A percentile compares a stretch with the other conserved stretches of the same genome.
phyloP scores from a whole-genome alignment of 805 yeast species.

The Monosporozyma unispora region DNA sequence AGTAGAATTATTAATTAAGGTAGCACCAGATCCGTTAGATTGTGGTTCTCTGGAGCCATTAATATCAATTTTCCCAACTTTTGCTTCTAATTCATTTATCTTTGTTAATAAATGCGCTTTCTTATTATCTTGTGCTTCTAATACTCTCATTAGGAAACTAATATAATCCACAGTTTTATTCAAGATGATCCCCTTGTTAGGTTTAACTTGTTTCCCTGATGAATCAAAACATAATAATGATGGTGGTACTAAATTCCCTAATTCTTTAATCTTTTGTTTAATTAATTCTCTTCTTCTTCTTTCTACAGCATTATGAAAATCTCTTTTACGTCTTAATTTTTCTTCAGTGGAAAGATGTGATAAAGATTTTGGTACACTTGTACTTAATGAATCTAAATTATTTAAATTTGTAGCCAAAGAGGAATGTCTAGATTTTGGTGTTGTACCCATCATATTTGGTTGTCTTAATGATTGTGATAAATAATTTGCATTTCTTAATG shows the following conservation, averaged over 20 bases:
- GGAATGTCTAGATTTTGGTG: constrained; percentile 27
- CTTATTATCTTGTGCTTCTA: constrained; percentile 46
- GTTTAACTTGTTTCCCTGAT: constrained; percentile 57
- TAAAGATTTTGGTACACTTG: constrained; percentile 15
- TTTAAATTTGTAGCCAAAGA: constrained; percentile 15
- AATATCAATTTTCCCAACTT: background rate
- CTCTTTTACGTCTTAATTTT: constrained; percentile 67
- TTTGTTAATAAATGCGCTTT: constrained; percentile 34
- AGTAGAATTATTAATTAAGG: background rate
- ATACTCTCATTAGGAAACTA: constrained; percentile 50
- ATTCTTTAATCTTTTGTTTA: constrained; percentile 77
- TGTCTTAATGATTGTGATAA: constrained; percentile 25
- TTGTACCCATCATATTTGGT: constrained; percentile 15
- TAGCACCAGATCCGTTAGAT: background rate
- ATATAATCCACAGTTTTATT: constrained; percentile 76
- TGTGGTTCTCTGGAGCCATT: background rate
- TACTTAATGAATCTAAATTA: constrained; percentile 2
- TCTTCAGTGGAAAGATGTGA: constrained; percentile 40
- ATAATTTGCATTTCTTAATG: constrained; percentile 22
- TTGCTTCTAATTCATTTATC: constrained; percentile 29
- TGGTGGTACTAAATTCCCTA: constrained; percentile 76
- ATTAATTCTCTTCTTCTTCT: constrained; percentile 84
- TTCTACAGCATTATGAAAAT: constrained; percentile 91
- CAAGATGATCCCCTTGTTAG: constrained; percentile 74
- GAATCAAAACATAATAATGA: constrained; percentile 43